Percentiles rank a stretch among this genome's conserved stretches.
Evolutionary conservation across 257 asterid species (phyloP).

Genomic region (Solanum virginianum): DNA sequence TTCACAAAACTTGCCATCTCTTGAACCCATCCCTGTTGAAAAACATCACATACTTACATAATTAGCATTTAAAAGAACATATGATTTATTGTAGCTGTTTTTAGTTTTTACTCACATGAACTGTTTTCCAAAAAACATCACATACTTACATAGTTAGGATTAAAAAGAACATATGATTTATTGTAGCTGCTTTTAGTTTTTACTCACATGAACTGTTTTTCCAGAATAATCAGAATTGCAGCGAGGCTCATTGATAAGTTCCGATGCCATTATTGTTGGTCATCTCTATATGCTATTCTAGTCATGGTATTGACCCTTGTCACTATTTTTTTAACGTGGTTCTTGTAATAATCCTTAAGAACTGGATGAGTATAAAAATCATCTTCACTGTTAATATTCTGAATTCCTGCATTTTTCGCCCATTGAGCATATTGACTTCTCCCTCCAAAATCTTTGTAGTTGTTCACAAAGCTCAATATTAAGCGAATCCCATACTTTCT

Average conservation of each 20-base stretch:
- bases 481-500: conserved; percentile 13
- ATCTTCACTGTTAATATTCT: conserved; percentile 13
- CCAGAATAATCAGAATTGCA: conserved; percentile 41
- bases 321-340: conserved; percentile 22
- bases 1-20: too few species aligned
- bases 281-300: conserved; percentile 25
- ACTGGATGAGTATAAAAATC: conserved; percentile 31
- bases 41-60: too few species aligned
- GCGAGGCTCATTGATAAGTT: conserved; percentile 49
- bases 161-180: neutral
- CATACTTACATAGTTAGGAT: too few species aligned
- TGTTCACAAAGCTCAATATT: conserved; percentile 32
- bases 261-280: conserved; percentile 53
- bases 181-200: too few species aligned
- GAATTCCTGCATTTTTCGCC: conserved; percentile 33
- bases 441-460: conserved; percentile 47
- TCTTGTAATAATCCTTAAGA: conserved; percentile 28
- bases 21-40: too few species aligned
- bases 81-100: too few species aligned
- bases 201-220: conserved; percentile 19
- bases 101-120: too few species aligned
- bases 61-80: too few species aligned
- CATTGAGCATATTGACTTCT: conserved; percentile 28
- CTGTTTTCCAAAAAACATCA: too few species aligned
- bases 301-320: conserved; percentile 32